Percentiles rank a stretch among this genome's conserved stretches.
Evolutionary conservation across 2,329 filamentous ascomycete species (phyloP).

Genomic region (Fusarium compactum): DNA sequence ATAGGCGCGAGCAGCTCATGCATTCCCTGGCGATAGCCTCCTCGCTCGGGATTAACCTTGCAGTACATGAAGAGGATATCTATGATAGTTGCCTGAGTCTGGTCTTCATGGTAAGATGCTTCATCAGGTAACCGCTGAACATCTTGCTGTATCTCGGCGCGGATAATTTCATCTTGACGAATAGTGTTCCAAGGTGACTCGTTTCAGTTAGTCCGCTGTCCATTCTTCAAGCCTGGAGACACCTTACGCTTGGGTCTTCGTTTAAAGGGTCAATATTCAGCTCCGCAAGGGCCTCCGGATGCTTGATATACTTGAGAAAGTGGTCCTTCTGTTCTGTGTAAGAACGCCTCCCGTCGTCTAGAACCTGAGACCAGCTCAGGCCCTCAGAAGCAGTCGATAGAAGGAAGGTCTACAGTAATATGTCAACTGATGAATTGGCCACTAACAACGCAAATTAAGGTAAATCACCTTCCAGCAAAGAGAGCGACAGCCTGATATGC

Average conservation of each 20-base stretch:
- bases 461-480: constrained; percentile 87
- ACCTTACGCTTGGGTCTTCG: constrained; percentile 74
- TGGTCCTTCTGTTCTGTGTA: constrained; percentile 80
- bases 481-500: constrained; percentile 80
- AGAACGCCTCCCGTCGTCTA: constrained; percentile 77
- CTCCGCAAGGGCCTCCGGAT: constrained; percentile 81
- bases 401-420: constrained; percentile 74
- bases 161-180: constrained; percentile 83
- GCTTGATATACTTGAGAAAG: constrained; percentile 83
- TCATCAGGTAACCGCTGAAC: constrained; percentile 94
- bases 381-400: constrained; percentile 77
- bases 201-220: constrained; percentile 19
- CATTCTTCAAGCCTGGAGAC: background rate
- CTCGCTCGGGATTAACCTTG: constrained; percentile 87
- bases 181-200: constrained; percentile 93
- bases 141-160: constrained; percentile 93
- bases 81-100: constrained; percentile 83
- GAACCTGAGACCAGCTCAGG: constrained; percentile 74
- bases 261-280: constrained; percentile 84
- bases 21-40: constrained; percentile 98
- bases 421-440: constrained; percentile 4
- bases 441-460: background rate
- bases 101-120: constrained; percentile 84
- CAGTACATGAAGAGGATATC: constrained; percentile 95
- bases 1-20: constrained; percentile 94